Conservation (phyloP, 2,329 filamentous ascomycete species). For the Fusarium brachygibbosum region DNA sequence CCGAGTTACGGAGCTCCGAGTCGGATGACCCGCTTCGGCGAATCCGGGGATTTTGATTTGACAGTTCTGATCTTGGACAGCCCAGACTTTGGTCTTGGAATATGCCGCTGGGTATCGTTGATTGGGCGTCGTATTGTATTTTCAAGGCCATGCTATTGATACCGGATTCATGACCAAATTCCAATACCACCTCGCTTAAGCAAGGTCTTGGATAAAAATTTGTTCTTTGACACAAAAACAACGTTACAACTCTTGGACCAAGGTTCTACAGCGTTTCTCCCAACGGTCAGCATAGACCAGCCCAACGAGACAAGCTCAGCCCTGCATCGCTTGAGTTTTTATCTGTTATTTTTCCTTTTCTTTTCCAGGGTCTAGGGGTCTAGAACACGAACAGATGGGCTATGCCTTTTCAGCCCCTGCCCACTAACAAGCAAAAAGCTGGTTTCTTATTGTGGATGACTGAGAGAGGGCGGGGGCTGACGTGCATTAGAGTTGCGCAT, state of each 20-base stretch:
- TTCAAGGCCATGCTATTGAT: background rate
- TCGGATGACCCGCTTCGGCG: background rate
- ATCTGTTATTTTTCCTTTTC: background rate
- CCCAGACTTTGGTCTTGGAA: background rate
- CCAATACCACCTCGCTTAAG: background rate
- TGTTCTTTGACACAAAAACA: constrained; percentile 2
- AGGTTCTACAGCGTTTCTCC: constrained; percentile 20
- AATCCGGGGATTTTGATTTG: background rate
- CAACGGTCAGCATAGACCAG: constrained; percentile 1
- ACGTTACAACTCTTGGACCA: constrained; percentile 11
- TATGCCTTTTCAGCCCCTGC: constrained; percentile 24
- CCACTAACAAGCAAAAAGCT: constrained; percentile 37
- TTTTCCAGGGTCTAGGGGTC: constrained; percentile 44
- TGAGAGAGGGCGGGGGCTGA: constrained; percentile 39
- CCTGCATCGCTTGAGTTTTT: constrained; percentile 27
- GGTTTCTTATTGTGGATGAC: constrained; percentile 39
- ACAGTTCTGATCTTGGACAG: background rate
- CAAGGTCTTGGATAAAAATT: background rate
- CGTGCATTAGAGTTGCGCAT: constrained; percentile 42
- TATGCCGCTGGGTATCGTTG: background rate
- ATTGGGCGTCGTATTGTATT: background rate
- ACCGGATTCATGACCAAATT: background rate
- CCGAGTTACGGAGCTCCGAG: constrained; percentile 6
- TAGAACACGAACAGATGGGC: constrained; percentile 27
- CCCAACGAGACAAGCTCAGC: constrained; percentile 40